Base-by-base conservation (phyloP, 371 early-diverging fungal genomes). In the Nematocida minor region DNA sequence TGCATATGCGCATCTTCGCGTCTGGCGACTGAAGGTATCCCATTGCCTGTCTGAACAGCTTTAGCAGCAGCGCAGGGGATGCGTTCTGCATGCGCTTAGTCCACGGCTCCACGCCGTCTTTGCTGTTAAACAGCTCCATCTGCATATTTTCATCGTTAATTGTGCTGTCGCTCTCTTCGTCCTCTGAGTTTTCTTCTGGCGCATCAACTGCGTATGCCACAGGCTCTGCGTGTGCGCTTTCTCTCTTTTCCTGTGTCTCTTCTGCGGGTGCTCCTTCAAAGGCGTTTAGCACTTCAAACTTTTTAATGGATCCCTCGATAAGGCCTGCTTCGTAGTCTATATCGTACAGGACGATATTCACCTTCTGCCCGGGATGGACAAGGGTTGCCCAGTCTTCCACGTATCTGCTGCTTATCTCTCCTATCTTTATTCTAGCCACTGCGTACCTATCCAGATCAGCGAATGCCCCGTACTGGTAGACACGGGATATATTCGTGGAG, bases 71-170 rank as follows among this genome's bases (percentile, higher is more conserved):
- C 6, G 32, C 31, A 9, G 44, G 48, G 0, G 67, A 44, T 9
- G 18, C 14, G 25, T 66, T 55, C n/a, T n/a, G 31, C n/a, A 70
- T 70, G 11, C 71, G 32, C 36, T 70, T 70, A 20, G 25, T 60
- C 60, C 60, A 70, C n/a, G 71, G 71, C 6, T 20, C 42, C 6
- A 60, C 27, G 7, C 55, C 31, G 46, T 70, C 40, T 32, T 70
- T 70, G 51, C 71, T 70, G 63, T 70, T 70, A 44, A 70, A 70
- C 1, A 70, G 38, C 47, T 70, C 71, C 71, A 70, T 70, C 32
- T 70, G 31, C 16, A 70, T 25, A 16, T 60, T 48, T 57, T 70
- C 71, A 42, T 70, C 71, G 4, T 70, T 49, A 34, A 60, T 62
- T 27, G 31, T 16, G 20, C 34, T 34, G 0, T 31, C 47, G n/a